phyloP scores from a whole-genome alignment of 257 asterid genomes.

The Cordia subcordata region DNA sequence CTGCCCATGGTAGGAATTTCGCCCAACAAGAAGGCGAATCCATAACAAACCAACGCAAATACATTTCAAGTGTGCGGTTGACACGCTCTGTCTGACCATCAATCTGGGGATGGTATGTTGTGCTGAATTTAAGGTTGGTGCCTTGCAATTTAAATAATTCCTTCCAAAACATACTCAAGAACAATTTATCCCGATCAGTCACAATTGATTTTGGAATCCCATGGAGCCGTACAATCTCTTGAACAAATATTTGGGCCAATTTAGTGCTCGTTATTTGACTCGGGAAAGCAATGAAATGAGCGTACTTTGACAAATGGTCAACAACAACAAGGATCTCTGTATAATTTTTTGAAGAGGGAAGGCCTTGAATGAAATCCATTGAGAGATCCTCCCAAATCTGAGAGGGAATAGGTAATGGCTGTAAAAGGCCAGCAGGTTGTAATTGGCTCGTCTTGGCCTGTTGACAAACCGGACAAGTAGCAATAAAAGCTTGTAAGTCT shows the following conservation, averaged over 20 bases:
- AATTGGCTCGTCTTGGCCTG: neutral
- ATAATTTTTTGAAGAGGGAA: neutral
- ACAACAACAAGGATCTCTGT: neutral
- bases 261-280: neutral
- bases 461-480: neutral
- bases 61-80: too few species aligned
- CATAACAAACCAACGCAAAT: too few species aligned
- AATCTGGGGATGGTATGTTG: constrained; percentile 5
- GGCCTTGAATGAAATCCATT: neutral
- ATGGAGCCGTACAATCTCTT: neutral
- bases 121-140: neutral
- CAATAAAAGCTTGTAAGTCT: too few species aligned
- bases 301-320: neutral
- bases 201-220: constrained; percentile 3
- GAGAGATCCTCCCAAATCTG: neutral
- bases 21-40: neutral
- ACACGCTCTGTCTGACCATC: neutral
- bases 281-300: neutral
- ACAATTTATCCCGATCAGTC: neutral
- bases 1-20: neutral
- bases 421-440: neutral
- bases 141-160: neutral
- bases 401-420: neutral
- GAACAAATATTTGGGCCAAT: neutral
- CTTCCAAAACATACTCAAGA: neutral